Evolutionary conservation across 768 basidiomycete genomes (phyloP).

Genomic region (Lactarius quietus): DNA sequence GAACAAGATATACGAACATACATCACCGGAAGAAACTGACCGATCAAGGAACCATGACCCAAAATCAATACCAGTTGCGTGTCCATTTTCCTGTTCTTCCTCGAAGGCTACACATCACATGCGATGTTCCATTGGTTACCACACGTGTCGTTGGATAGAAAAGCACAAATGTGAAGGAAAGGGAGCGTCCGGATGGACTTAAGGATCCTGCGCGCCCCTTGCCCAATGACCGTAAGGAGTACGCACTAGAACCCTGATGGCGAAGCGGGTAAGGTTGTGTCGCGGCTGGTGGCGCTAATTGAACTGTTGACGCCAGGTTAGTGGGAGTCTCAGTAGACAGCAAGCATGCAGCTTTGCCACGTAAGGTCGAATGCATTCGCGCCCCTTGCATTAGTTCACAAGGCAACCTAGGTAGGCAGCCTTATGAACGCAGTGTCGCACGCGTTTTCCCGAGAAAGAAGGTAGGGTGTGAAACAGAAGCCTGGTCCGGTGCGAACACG

Average conservation of each 20-base stretch:
- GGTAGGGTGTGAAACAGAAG: background rate
- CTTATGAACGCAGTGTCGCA: background rate
- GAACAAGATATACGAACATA: background rate
- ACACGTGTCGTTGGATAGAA: background rate
- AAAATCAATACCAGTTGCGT: background rate
- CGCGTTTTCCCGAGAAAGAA: slow-evolving; percentile 2
- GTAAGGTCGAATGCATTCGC: background rate
- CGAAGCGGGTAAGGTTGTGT: slow-evolving; percentile 2
- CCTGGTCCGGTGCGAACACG: background rate
- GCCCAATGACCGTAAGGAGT: background rate
- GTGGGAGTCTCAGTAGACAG: background rate
- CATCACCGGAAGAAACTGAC: background rate
- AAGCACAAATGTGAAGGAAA: background rate
- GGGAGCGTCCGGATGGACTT: background rate
- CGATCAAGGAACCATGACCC: background rate
- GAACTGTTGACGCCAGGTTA: slow-evolving; percentile 4
- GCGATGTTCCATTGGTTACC: background rate
- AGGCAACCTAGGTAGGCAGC: background rate
- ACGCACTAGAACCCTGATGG: background rate
- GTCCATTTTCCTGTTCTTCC: background rate
- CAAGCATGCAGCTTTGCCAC: background rate
- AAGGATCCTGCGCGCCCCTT: background rate
- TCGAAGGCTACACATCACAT: background rate
- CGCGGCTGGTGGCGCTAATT: background rate
- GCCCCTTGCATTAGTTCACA: background rate